phyloP scores from a whole-genome alignment of 2,329 filamentous ascomycete genomes.

The Colletotrichum theobromicola region DNA sequence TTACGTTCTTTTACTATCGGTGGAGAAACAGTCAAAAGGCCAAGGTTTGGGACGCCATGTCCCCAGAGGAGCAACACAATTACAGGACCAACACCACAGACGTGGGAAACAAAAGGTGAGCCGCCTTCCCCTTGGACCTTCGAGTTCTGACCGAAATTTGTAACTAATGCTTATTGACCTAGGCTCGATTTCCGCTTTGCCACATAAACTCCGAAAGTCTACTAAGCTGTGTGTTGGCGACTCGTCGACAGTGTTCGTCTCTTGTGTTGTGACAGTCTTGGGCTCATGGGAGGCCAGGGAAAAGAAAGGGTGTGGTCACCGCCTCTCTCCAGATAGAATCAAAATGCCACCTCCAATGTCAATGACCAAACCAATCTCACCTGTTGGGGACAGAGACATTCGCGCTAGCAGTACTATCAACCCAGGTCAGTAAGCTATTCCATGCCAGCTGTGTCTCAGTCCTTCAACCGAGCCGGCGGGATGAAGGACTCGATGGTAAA shows the following conservation, averaged over 20 bases:
- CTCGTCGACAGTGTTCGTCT: background rate
- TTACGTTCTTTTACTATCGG: slow-evolving; percentile 42
- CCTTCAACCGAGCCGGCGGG: background rate
- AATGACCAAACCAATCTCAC: rapidly evolving
- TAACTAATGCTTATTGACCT: background rate
- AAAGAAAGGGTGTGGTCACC: background rate
- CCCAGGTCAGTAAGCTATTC: background rate
- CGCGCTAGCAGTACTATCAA: background rate
- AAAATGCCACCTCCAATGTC: background rate
- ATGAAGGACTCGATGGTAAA: background rate
- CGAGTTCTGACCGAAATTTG: rapidly evolving
- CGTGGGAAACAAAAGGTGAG: slow-evolving; percentile 47
- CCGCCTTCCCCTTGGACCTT: background rate
- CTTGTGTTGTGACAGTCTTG: background rate
- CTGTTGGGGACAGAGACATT: background rate
- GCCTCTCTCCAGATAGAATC: background rate
- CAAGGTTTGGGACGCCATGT: slow-evolving; percentile 42
- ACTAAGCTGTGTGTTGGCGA: rapidly evolving
- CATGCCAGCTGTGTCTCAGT: background rate
- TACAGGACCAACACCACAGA: slow-evolving; percentile 51
- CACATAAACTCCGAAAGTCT: background rate
- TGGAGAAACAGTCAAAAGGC: slow-evolving; percentile 42
- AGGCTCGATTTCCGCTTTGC: slow-evolving; percentile 22
- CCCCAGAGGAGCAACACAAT: slow-evolving; percentile 41
- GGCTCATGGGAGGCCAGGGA: rapidly evolving